Evolutionary conservation across 225 moss, liverwort and hornwort genomes (phyloP).

Genomic region (Marchantia polymorpha): DNA sequence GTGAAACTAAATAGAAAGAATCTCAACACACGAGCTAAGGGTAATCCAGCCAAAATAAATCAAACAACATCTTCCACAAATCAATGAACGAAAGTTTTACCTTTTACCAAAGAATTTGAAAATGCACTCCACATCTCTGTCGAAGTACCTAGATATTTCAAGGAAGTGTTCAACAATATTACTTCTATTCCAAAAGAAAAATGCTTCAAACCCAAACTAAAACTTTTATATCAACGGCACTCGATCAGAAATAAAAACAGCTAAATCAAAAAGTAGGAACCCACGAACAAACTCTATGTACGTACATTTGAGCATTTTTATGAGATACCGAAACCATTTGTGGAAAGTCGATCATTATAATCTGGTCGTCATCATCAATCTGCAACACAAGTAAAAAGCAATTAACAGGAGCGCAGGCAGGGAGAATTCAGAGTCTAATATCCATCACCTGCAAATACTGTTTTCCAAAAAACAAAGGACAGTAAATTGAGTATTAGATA

Average conservation of each 20-base stretch:
- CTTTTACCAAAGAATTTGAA: constrained; percentile 96
- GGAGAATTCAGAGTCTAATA: neutral
- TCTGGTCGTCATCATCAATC: constrained; percentile 80
- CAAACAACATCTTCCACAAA: neutral
- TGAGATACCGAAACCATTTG: constrained; percentile 99
- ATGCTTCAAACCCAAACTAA: too few relatives aligned
- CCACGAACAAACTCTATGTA: neutral
- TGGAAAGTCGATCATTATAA: constrained; percentile 95
- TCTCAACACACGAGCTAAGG: neutral
- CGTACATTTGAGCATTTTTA: constrained; percentile 95
- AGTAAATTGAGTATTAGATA: too few relatives aligned
- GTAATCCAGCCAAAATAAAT: neutral
- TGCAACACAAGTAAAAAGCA: constrained; percentile 22
- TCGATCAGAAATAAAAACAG: too few relatives aligned
- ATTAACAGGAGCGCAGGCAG: neutral
- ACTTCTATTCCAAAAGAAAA: neutral
- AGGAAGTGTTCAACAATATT: neutral
- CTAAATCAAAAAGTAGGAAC: too few relatives aligned
- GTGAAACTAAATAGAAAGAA: neutral
- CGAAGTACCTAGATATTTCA: constrained; percentile 63
- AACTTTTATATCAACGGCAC: too few relatives aligned
- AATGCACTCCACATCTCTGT: constrained; percentile 95
- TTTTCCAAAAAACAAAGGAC: too few relatives aligned
- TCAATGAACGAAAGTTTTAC: constrained; percentile 23
- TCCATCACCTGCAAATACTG: too few relatives aligned